phyloP scores from a whole-genome alignment of 495 filamentous ascomycete species.

The Daldinia vernicosa region DNA sequence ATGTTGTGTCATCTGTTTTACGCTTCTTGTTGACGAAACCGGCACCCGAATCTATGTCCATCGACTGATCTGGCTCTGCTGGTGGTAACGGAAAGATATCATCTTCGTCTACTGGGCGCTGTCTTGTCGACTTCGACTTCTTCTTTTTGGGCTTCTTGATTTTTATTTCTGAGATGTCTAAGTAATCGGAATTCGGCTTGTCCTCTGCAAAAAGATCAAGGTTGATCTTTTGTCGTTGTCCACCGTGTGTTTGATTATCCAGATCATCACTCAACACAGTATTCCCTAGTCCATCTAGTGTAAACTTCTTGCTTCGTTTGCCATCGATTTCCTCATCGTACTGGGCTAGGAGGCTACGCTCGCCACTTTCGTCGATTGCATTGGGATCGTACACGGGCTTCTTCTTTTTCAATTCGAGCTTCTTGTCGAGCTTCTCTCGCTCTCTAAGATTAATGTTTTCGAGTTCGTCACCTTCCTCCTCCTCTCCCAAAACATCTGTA shows the following conservation, averaged over 20 bases:
- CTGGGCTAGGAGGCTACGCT: slow-evolving; percentile 75
- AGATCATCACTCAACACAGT: slow-evolving; percentile 70
- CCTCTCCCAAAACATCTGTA: slow-evolving; percentile 76
- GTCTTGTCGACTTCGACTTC: slow-evolving; percentile 79
- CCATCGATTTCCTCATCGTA: slow-evolving; percentile 96
- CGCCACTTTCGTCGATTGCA: slow-evolving; percentile 71
- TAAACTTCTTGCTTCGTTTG: slow-evolving; percentile 90
- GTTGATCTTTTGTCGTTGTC: slow-evolving; percentile 75
- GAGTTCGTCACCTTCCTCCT: slow-evolving; percentile 92
- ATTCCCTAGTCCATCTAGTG: slow-evolving; percentile 77
- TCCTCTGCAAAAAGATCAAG: slow-evolving; percentile 69
- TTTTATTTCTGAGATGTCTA: slow-evolving; percentile 85
- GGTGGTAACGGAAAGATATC: slow-evolving; percentile 68
- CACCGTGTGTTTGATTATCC: slow-evolving; percentile 62
- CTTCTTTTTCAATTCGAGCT: slow-evolving; percentile 87
- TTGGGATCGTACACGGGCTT: slow-evolving; percentile 89
- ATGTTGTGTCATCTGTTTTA: slow-evolving; percentile 70
- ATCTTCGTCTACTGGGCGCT: slow-evolving; percentile 75
- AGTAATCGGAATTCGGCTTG: slow-evolving; percentile 76
- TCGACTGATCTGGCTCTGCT: slow-evolving; percentile 61
- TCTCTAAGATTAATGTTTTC: slow-evolving; percentile 83
- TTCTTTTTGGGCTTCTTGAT: slow-evolving; percentile 94
- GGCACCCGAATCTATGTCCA: slow-evolving; percentile 77
- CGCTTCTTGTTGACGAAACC: slow-evolving; percentile 64
- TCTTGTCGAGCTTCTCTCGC: slow-evolving; percentile 78